Base-by-base conservation (phyloP, 1,139 yeast genomes). In the Saccharomyces hybrid region DNA sequence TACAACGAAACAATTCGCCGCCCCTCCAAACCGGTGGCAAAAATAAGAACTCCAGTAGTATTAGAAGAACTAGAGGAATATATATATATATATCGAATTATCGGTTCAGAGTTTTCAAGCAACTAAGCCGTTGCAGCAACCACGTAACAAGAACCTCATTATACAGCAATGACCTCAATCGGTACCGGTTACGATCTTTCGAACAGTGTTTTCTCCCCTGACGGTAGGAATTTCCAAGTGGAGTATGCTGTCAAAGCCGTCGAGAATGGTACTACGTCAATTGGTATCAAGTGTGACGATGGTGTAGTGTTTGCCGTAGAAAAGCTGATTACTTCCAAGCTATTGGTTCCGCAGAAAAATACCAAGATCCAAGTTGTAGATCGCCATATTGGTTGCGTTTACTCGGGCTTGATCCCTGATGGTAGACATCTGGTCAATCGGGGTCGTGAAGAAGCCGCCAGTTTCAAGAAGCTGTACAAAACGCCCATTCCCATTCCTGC, bases 211-310 rank as follows among this genome's bases (percentile, higher is more conserved):
- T 87, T 87, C 68, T 74, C 81, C 16, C 82, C 85, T 70, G 99
- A 95, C 72, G 99, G 99, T 52, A 83, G 99, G 75, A 93, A 91
- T 73, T 95, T 95, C 75, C 99, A 95, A 74, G 99, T 93, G 26
- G 99, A 95, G 73, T 95, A 95, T 67, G 99, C 99, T 48, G 80
- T 87, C 70, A 95, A 95, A 72, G 99, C 99, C 1, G 98, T 93
- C 6, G 99, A 95, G 72, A 91, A 90, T 68, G 97, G 97, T 48
- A 95, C 97, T 13, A 93, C 99, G 0, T 85, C 97, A 30, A 79
- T 95, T 62, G 99, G 98, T 46, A 85, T 95, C 69, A 87, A 88
- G 70, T 89, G 88, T 73, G 81, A 82, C 65, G 98, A 93, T 68
- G 99, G 99, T 50, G 80, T 95, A 49, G 97, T 93, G 16, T 79